Conservation (phyloP, 2,329 filamentous ascomycete species). For the Monilinia fructigena region DNA sequence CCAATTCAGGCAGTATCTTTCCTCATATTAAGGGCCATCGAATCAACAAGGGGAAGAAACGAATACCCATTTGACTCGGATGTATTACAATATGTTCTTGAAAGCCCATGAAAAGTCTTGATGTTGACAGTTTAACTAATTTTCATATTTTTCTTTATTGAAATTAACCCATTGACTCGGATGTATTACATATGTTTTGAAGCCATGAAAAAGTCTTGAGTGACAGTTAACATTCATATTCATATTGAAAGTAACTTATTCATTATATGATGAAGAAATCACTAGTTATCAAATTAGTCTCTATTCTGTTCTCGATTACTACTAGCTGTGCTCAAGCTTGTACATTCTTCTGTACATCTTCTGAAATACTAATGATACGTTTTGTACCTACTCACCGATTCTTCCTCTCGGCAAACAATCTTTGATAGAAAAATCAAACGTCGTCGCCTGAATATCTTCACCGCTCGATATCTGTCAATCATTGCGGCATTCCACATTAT, state of each 20-base stretch:
- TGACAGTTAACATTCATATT: not conserved
- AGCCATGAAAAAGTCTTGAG: not conserved
- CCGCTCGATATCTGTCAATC: slow-evolving; percentile 13
- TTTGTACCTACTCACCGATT: not conserved
- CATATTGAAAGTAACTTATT: not conserved
- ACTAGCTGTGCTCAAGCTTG: not conserved
- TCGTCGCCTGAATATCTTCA: not conserved
- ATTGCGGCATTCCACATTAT: slow-evolving; percentile 12
- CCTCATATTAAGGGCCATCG: not conserved
- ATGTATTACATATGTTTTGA: not conserved
- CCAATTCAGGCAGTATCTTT: slow-evolving; percentile 6
- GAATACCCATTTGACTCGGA: not conserved
- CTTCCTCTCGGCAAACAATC: not conserved
- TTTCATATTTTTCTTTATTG: no score
- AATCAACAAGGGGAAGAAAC: not conserved
- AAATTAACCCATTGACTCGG: not conserved
- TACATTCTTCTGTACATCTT: not conserved
- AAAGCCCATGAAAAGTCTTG: not conserved
- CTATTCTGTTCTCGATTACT: slow-evolving; percentile 2
- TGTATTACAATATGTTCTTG: not conserved
- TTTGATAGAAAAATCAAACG: not conserved
- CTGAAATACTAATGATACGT: not conserved
- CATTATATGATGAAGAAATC: not conserved
- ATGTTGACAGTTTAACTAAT: not conserved
- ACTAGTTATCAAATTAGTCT: not conserved